Conservation (phyloP, 2,329 filamentous ascomycete genomes). For the Cladophialophora exuberans region DNA sequence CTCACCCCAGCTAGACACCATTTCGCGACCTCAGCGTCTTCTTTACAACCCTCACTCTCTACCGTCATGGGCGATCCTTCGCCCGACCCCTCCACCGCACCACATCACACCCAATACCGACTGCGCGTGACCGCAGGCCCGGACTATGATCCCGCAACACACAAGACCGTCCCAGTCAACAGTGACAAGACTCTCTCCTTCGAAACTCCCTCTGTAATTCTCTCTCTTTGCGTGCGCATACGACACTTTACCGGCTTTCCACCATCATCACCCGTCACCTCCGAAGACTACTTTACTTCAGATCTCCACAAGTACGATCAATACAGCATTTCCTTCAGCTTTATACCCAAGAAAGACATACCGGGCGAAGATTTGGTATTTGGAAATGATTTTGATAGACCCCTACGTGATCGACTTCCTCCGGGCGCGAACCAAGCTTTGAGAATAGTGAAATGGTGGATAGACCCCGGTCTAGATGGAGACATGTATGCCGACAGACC, state of each 20-base stretch:
- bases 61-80: not conserved
- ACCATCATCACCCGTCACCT: slow-evolving; percentile 66
- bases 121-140: slow-evolving; percentile 81
- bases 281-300: slow-evolving; percentile 71
- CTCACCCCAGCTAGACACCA: too few relatives aligned
- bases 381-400: slow-evolving; percentile 92
- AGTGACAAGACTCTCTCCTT: slow-evolving; percentile 64
- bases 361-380: slow-evolving; percentile 77
- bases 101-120: slow-evolving; percentile 57
- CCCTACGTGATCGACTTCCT: slow-evolving; percentile 82
- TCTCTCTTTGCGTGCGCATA: slow-evolving; percentile 77
- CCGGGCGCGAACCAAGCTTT: slow-evolving; percentile 85
- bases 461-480: slow-evolving; percentile 88
- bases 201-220: slow-evolving; percentile 64
- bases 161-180: slow-evolving; percentile 78
- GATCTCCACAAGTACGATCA: slow-evolving; percentile 74
- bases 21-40: slow-evolving; percentile 2
- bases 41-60: not conserved
- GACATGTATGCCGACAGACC: slow-evolving; percentile 87
- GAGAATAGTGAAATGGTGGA: slow-evolving; percentile 83
- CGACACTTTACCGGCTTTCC: slow-evolving; percentile 72
- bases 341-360: slow-evolving; percentile 71
- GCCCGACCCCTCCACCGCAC: not conserved
- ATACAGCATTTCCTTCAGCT: slow-evolving; percentile 80
- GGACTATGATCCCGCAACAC: slow-evolving; percentile 72